phyloP scores from a whole-genome alignment of 805 yeast species.

The Wickerhamomyces xylosicus region DNA sequence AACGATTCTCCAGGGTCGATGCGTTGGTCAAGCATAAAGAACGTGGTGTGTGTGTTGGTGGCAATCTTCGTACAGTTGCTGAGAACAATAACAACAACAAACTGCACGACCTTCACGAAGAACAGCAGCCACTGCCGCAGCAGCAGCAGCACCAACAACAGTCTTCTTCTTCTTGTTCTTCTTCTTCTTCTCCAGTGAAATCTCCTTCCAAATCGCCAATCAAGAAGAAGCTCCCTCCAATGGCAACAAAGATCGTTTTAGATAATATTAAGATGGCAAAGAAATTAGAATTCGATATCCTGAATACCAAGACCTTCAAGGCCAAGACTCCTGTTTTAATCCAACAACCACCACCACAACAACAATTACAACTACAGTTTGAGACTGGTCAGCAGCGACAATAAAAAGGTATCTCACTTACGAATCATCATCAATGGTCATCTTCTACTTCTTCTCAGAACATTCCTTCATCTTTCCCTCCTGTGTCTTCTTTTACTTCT shows the following conservation, averaged over 20 bases:
- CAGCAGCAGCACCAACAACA: slow-evolving; percentile 10
- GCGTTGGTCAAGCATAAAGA: slow-evolving; percentile 75
- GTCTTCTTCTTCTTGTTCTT: too few relatives aligned
- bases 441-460: too few relatives aligned
- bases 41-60: slow-evolving; percentile 77
- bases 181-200: neutral
- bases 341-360: too few relatives aligned
- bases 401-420: too few relatives aligned
- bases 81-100: slow-evolving; percentile 21
- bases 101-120: slow-evolving; percentile 3
- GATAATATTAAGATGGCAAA: slow-evolving; percentile 15
- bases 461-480: too few relatives aligned
- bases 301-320: neutral
- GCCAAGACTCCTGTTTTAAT: neutral
- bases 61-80: slow-evolving; percentile 18
- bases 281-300: slow-evolving; percentile 12
- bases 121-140: slow-evolving; percentile 5
- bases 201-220: neutral
- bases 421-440: too few relatives aligned
- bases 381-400: too few relatives aligned
- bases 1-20: slow-evolving; percentile 82
- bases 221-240: neutral
- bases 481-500: too few relatives aligned
- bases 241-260: too few relatives aligned
- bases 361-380: too few relatives aligned